Evolutionary conservation across 345 rosid genomes (phyloP).

Genomic region (Lepidium africanum): DNA sequence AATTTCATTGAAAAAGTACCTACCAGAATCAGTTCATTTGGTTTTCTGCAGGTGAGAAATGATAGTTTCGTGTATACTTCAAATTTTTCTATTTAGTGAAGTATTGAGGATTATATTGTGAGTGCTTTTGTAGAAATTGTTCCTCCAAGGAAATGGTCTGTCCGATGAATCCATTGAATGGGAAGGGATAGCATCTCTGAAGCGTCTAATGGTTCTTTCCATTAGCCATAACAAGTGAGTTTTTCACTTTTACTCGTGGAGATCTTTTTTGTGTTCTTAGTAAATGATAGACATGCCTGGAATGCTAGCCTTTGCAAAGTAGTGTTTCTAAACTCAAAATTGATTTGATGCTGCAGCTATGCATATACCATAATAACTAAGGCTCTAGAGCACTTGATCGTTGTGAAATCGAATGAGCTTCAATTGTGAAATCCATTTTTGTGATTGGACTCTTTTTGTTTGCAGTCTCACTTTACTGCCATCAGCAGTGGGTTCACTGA

Average conservation of each 20-base stretch:
- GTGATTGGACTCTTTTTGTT: not conserved
- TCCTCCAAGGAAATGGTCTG: constrained; percentile 55
- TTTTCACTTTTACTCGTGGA: not conserved
- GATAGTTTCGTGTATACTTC: not conserved
- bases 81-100: not conserved
- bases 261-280: not conserved
- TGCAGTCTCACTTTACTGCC: constrained; percentile 72
- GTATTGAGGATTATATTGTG: not conserved
- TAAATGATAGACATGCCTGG: not conserved
- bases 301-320: not conserved
- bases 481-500: constrained; percentile 43
- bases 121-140: constrained; percentile 51
- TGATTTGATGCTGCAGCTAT: not conserved
- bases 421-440: not conserved
- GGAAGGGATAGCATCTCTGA: constrained; percentile 55
- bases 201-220: constrained; percentile 52
- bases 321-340: not conserved
- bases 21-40: constrained; percentile 40
- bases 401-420: not conserved
- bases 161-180: constrained; percentile 59
- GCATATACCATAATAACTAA: not conserved
- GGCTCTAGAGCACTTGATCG: not conserved
- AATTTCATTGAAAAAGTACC: constrained; percentile 56
- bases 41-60: constrained; percentile 31
- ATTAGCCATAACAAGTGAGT: constrained; percentile 68